A percentile compares a stretch with the other conserved stretches of the same genome.
Conservation (phyloP, 177 flowering plant species). For the Tripterygium wilfordii region DNA sequence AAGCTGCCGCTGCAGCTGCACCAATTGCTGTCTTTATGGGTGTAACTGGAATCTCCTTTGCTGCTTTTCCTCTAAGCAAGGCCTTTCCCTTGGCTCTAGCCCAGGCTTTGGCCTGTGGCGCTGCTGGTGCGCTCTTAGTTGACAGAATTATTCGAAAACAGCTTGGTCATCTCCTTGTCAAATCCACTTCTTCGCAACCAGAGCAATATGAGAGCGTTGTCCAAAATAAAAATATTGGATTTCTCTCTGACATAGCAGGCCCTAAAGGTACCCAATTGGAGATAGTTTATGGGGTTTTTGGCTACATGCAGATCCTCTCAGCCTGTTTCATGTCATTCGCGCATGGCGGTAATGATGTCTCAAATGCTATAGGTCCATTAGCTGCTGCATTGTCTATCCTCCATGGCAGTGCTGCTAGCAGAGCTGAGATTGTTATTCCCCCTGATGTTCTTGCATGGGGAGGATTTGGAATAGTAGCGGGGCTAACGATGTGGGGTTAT, state of each 20-base stretch:
- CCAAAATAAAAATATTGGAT: slow-evolving; percentile 34
- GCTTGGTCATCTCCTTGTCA: slow-evolving; percentile 75
- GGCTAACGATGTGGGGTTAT: slow-evolving; percentile 89
- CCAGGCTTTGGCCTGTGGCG: slow-evolving; percentile 79
- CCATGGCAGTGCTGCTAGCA: slow-evolving; percentile 58
- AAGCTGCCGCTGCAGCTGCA: slow-evolving; percentile 95
- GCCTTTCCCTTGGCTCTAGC: slow-evolving; percentile 39
- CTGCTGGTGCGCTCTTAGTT: slow-evolving; percentile 66
- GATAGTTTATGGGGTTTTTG: slow-evolving; percentile 88
- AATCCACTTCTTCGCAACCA: slow-evolving; percentile 26
- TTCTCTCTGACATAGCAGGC: slow-evolving; percentile 77
- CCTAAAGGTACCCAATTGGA: slow-evolving; percentile 85
- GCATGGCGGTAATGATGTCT: slow-evolving; percentile 93
- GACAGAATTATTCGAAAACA: slow-evolving; percentile 59
- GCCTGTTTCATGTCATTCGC: slow-evolving; percentile 99
- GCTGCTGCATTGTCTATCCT: slow-evolving; percentile 86
- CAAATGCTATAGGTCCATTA: slow-evolving; percentile 92
- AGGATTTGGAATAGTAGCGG: slow-evolving; percentile 97
- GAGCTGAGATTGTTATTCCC: slow-evolving; percentile 69
- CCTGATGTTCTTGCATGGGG: slow-evolving; percentile 94
- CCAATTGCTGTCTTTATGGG: slow-evolving; percentile 86
- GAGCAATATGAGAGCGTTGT: slow-evolving; percentile 24
- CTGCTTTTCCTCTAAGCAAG: slow-evolving; percentile 85
- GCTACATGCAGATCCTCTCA: slow-evolving; percentile 90
- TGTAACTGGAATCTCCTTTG: slow-evolving; percentile 73